Base-by-base conservation (phyloP, 2,329 filamentous ascomycete genomes). In the Trichocomaceae sp. region DNA sequence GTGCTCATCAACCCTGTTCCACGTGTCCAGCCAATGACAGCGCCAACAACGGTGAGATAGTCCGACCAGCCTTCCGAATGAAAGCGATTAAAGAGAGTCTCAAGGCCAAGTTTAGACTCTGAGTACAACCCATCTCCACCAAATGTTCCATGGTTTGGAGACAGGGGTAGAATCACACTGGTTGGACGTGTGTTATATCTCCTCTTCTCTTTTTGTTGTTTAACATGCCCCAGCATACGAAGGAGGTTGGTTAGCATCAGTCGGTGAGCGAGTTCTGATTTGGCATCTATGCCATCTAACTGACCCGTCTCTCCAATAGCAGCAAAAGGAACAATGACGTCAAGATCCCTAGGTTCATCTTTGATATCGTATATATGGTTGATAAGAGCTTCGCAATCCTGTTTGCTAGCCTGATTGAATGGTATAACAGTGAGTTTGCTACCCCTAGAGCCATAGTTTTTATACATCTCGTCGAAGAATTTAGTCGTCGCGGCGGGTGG, bases 241-340 rank as follows among this genome's bases (percentile, higher is more conserved):
- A 97, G 79, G 8, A 97, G 80, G 73, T 99, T 99, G 67, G 93
- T 99, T 70, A 99, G 79, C 92, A 99, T 97, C 77, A 99, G 96
- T 61, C 93, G 89, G 73, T 97, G 93, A 62, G 93, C 93, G 60
- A 99, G 84, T 77, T 99, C 93, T 13, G 93, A 97, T 75, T 93
- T 95, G 60, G 91, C 96, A 74, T 99, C 93, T 61, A 99, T 90
- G 69, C 79, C 86, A 69, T 97, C 92, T 58, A 99, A 96, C 73
- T 99, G 91, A 51, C 93, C 93, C 63, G 96, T 95, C 77, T 97
- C 93, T 0, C 93, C 89, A 62, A 99, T 97, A 65, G 93, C 93
- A 59, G 93, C 93, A 70, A 99, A 99, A 10, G 93, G 93, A 61
- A 99, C 83, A 59, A 99, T 86, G 70, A 85, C 95, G 75, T 99